Evolutionary conservation across 257 asterid genomes (phyloP), one percentile per base, ranked within the genome.

Genomic region (Nyctanthes arbortristis): DNA sequence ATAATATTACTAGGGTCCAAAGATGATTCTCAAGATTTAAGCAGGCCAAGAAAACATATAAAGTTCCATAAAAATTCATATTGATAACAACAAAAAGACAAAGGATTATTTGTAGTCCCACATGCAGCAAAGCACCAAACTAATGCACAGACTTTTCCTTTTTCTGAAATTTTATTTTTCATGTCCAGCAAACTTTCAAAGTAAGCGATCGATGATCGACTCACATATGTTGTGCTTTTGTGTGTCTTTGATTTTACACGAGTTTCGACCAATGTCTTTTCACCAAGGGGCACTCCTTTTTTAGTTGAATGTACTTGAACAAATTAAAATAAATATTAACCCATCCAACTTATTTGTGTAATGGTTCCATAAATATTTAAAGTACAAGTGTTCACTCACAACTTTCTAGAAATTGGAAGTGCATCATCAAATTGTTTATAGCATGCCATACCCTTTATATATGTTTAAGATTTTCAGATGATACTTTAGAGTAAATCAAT

Each of bases 1-100:
- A 69, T 72, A 73, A 73, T 47, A 72, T 69, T 66, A 54, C 77
- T 73, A 72, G 81, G 79, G 76, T 73, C 73, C 25, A 47, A 55
- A 34, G 63, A 78, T 47, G 78, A 63, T 63, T 34, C 52, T 59
- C 65, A 63, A 72, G 18, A 61, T 66, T 56, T 57, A 70, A n/a
- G n/a, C n/a, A n/a, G n/a, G n/a, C n/a, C n/a, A n/a, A n/a, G n/a
- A 65, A 16, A 3, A 14, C 12, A 45, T 33, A 67, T 25, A 49
- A 35, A 67, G 37, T 27, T 62, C 29, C 11, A 55, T 78, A 60
- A 69, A 77, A 66, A 70, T 70, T 77, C 43, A 63, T 63, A 61
- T 63, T 47, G 72, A 66, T 61, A 72, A n/a, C 34, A 56, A 74
- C 66, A 34, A 66, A 70, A 78, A 47, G 72, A 67, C 75, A 75